Conservation (phyloP, 495 filamentous ascomycete genomes). For the Tuber aestivum region DNA sequence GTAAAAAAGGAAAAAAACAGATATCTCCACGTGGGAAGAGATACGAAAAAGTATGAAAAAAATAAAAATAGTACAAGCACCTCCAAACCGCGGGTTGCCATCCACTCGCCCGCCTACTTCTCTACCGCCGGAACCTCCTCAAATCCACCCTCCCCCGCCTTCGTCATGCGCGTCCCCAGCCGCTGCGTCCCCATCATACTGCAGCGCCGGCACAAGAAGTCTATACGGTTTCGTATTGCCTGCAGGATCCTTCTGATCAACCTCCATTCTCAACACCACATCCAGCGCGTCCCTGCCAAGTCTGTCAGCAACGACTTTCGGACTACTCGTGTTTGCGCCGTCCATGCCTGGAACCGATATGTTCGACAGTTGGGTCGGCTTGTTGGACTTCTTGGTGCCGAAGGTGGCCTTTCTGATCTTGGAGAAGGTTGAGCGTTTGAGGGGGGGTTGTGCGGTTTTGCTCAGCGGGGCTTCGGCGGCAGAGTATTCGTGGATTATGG, state of each 20-base stretch:
- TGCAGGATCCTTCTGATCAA: constrained; percentile 72
- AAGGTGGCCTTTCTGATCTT: constrained; percentile 32
- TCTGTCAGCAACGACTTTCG: constrained; percentile 19
- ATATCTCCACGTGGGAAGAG: constrained; percentile 1
- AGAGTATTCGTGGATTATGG: constrained; percentile 26
- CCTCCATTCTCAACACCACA: constrained; percentile 77
- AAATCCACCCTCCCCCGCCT: constrained; percentile 28
- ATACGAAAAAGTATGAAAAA: neutral
- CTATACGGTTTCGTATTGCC: constrained; percentile 87
- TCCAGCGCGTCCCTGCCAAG: constrained; percentile 65
- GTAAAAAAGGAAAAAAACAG: neutral
- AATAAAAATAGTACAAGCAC: neutral
- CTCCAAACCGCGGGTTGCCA: neutral
- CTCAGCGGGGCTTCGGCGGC: constrained; percentile 6
- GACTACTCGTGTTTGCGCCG: constrained; percentile 4
- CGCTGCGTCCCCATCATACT: constrained; percentile 7
- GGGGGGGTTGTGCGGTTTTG: constrained; percentile 8
- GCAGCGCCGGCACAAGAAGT: constrained; percentile 73
- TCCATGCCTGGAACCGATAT: constrained; percentile 14
- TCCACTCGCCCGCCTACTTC: neutral
- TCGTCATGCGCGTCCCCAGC: constrained; percentile 6
- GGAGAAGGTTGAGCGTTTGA: constrained; percentile 36
- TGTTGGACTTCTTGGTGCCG: constrained; percentile 14
- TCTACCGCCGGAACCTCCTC: neutral
- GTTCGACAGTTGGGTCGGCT: neutral